Evolutionary conservation across 2,329 filamentous ascomycete genomes (phyloP).

Genomic region (Arthrobotrys conoides): DNA sequence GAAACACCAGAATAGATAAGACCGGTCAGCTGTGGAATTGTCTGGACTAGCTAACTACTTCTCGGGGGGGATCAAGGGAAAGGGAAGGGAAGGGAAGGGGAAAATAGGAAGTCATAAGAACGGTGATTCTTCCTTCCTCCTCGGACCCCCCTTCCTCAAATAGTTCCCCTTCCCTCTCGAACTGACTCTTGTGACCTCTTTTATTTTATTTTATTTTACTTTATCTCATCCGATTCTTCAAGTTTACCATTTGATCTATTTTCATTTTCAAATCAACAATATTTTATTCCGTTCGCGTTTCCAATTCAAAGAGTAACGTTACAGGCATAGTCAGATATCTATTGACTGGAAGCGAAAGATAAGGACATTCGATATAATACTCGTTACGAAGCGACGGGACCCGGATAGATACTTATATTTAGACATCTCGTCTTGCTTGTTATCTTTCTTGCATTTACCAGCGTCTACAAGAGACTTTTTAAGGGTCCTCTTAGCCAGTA

Average conservation of each 20-base stretch:
- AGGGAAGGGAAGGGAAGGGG: not conserved
- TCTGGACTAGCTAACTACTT: no score
- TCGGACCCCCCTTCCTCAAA: constrained; percentile 32
- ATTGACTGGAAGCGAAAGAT: constrained; percentile 12
- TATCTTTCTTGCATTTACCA: not conserved
- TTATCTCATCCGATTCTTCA: no score
- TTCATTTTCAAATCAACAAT: no score
- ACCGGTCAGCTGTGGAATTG: constrained; percentile 35
- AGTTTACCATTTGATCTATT: not conserved
- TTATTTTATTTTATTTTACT: constrained; percentile 7
- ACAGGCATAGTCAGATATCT: no score
- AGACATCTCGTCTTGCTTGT: not conserved
- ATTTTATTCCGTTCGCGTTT: no score
- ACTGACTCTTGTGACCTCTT: constrained; percentile 3
- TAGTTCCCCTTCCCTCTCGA: constrained; percentile 2
- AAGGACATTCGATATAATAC: not conserved
- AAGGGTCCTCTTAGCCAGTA: constrained; percentile 1
- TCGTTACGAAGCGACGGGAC: not conserved
- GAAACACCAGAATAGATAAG: constrained; percentile 47
- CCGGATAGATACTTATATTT: not conserved
- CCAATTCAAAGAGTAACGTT: no score
- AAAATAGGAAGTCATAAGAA: constrained; percentile 47
- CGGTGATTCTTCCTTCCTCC: constrained; percentile 10
- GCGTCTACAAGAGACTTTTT: not conserved
- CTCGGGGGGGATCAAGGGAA: constrained; percentile 7